phyloP scores from a whole-genome alignment of 805 yeast genomes.

The Sugiyamaella valdiviana region DNA sequence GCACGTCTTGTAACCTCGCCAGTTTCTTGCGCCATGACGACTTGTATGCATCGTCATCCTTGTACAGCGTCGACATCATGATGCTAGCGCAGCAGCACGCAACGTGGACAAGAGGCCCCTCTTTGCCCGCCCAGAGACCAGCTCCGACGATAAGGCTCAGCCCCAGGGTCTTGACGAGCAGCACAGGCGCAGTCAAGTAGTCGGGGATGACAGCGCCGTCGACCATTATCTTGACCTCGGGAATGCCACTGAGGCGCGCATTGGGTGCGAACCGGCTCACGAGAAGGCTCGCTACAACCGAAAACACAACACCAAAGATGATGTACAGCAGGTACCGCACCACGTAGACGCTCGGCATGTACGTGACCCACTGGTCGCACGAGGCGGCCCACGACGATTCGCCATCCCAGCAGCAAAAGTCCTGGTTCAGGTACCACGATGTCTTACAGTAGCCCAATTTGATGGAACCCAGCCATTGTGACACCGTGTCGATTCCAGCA shows the following conservation, averaged over 20 bases:
- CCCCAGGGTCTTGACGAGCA: conserved; percentile 53
- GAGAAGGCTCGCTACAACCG: conserved; percentile 34
- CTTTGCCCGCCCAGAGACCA: conserved; percentile 80
- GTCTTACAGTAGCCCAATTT: conserved; percentile 67
- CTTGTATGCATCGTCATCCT: neutral
- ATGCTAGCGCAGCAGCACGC: conserved; percentile 52
- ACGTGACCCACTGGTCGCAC: conserved; percentile 36
- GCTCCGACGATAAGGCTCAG: conserved; percentile 62
- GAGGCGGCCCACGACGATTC: conserved; percentile 25
- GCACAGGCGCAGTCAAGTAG: conserved; percentile 47
- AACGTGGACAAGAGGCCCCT: conserved; percentile 81
- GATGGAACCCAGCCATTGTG: conserved; percentile 74
- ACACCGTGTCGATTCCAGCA: conserved; percentile 65
- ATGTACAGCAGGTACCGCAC: conserved; percentile 36
- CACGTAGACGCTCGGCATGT: conserved; percentile 33
- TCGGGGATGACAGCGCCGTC: conserved; percentile 54
- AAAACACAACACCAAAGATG: conserved; percentile 36
- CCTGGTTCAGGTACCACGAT: conserved; percentile 56
- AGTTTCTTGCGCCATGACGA: conserved; percentile 22
- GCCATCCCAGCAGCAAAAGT: conserved; percentile 71
- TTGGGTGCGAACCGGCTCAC: conserved; percentile 32
- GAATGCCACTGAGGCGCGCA: conserved; percentile 56
- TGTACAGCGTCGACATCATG: conserved; percentile 25
- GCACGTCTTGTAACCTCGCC: conserved; percentile 44
- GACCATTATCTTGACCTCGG: conserved; percentile 63